Conservation (phyloP, 2,329 filamentous ascomycete genomes). For the Talaromyces sp. region DNA sequence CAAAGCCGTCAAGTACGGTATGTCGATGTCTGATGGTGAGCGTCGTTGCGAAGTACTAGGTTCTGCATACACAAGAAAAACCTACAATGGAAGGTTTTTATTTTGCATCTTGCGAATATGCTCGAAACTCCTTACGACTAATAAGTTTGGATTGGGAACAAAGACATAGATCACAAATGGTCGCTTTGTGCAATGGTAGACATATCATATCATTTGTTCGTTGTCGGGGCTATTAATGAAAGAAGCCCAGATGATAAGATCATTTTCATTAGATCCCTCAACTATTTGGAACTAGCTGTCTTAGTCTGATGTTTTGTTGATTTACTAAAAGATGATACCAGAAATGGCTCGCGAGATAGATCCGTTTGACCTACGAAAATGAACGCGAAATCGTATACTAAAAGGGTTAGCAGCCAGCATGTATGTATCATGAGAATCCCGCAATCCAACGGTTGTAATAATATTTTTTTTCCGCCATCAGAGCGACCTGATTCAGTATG, state of each 20-base stretch:
- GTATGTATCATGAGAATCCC: neutral
- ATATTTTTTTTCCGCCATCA: neutral
- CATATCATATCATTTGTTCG: neutral
- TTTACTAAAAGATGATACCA: neutral
- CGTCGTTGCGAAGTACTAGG: neutral
- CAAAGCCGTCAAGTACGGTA: neutral
- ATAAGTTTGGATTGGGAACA: neutral
- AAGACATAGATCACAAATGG: neutral
- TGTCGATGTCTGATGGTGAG: neutral
- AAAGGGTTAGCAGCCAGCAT: neutral
- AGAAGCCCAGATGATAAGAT: neutral
- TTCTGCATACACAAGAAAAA: neutral
- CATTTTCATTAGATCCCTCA: neutral
- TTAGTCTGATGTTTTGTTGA: neutral
- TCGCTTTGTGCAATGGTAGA: neutral
- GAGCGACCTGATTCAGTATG: neutral
- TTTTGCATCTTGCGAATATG: neutral
- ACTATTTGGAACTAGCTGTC: neutral
- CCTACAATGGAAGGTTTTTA: too few relatives aligned
- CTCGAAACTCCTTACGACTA: neutral
- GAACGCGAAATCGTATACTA: neutral
- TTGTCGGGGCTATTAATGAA: neutral
- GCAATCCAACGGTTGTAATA: neutral
- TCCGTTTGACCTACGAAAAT: neutral
- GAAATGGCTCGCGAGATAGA: neutral